Percentiles rank a stretch among this genome's conserved stretches.
Evolutionary conservation across 208 protist genomes (phyloP).

Genomic region (Trypanosoma platydactyli): DNA sequence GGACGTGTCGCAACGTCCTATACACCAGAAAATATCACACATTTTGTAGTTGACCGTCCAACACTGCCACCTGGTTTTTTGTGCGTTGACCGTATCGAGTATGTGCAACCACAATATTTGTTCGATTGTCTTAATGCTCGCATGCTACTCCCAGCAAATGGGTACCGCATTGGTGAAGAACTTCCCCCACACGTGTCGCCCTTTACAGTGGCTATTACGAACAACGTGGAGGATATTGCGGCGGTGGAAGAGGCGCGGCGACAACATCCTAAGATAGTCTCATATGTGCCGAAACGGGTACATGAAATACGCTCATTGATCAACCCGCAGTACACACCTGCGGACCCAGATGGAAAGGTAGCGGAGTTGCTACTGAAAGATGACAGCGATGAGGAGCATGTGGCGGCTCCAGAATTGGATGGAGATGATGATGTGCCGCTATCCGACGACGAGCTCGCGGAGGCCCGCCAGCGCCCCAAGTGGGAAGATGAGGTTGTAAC

Average conservation of each 20-base stretch:
- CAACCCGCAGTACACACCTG: conserved; percentile 68
- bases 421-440: conserved; percentile 81
- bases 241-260: conserved; percentile 80
- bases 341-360: conserved; percentile 79
- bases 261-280: conserved; percentile 74
- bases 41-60: conserved; percentile 87
- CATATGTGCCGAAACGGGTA: conserved; percentile 85
- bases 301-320: conserved; percentile 83
- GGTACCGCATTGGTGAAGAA: conserved; percentile 88
- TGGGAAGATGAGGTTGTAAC: conserved; percentile 85
- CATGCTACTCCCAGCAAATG: conserved; percentile 73
- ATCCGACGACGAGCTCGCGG: conserved; percentile 76
- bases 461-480: conserved; percentile 46
- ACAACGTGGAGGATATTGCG: conserved; percentile 73
- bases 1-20: conserved; percentile 82
- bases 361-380: conserved; percentile 33
- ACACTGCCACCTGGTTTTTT: conserved; percentile 57
- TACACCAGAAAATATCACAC: conserved; percentile 73
- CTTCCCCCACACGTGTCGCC: conserved; percentile 92
- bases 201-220: conserved; percentile 89
- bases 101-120: conserved; percentile 97
- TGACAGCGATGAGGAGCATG: conserved; percentile 72
- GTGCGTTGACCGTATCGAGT: conserved; percentile 72
- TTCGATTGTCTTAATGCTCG: conserved; percentile 96
- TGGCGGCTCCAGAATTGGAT: conserved; percentile 61